Evolutionary conservation across 208 protist genomes (phyloP), one percentile per base, ranked within the genome.

Genomic region (Crithidia acanthocephali): DNA sequence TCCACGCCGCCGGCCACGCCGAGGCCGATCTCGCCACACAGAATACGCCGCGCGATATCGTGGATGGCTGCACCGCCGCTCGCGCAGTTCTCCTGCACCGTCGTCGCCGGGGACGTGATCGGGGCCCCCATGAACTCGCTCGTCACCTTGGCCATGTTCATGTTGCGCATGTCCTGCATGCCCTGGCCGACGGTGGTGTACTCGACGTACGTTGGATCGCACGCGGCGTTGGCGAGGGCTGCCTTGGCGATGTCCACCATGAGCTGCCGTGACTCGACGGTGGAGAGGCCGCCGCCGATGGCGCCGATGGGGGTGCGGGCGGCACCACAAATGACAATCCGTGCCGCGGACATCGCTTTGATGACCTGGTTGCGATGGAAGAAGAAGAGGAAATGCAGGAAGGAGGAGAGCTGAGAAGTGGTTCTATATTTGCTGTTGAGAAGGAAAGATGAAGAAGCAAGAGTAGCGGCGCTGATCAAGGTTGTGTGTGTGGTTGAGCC

Each of bases 21-120:
- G 23, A 90, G 76, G 37, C 76, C 53, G 52, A 90, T 86, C 67
- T 92, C 81, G 23, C 78, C 80, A 16, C 74, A 65, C 20, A 79
- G 8, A 45, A 92, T 76, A 28, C 79, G 78, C 42, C 82, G 84
- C 23, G 72, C 73, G 27, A 86, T 76, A 71, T 85, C 84, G 78
- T 92, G 84, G 47, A 87, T 86, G 55, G 82, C 84, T 10, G 80
- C 82, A 27, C 81, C 84, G 40, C 87, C 82, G 22, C 78, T 86
- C 22, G 84, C 79, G 57, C 84, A 90, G 73, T 92, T 90, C 65
- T 92, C 82, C 62, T 88, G 82, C 57, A 90, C 30, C 15, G 82
- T 85, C 33, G 87, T 90, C 13, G 70, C 84, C 7, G 73, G 67
- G 8, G 82, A 79, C n/a, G 75, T 90, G 63, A 80, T 51, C 13